Conservation (phyloP, 768 basidiomycete species). For the Russula lepida region DNA sequence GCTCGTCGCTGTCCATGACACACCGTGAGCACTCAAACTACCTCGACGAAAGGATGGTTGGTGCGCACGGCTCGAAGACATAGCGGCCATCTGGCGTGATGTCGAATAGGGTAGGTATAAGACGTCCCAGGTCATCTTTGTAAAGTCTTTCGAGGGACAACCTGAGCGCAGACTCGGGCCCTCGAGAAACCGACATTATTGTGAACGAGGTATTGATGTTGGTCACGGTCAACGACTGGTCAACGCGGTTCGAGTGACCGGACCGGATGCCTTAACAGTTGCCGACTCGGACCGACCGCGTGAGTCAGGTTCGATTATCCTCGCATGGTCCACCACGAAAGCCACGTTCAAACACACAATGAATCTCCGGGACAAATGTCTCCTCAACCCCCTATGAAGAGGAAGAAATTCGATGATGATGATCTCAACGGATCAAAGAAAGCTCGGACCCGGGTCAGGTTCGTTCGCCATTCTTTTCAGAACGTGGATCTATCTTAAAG, state of each 20-base stretch:
- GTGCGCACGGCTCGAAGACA: conserved; percentile 61
- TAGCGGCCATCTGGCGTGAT: conserved; percentile 62
- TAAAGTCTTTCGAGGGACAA: conserved; percentile 74
- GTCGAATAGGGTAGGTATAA: conserved; percentile 55
- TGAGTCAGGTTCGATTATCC: background rate
- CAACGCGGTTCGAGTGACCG: background rate
- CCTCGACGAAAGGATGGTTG: background rate
- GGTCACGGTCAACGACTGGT: no score
- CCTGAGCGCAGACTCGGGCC: conserved; percentile 37
- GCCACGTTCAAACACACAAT: background rate
- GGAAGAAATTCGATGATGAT: conserved; percentile 53
- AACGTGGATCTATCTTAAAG: background rate
- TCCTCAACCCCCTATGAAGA: conserved; percentile 35
- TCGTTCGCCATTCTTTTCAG: conserved; percentile 16
- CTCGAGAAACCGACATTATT: background rate
- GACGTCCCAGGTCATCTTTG: conserved; percentile 64
- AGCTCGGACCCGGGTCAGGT: conserved; percentile 69
- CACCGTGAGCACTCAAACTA: conserved; percentile 2
- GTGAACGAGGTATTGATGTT: background rate
- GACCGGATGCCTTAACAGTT: background rate
- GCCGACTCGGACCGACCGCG: background rate
- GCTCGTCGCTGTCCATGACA: conserved; percentile 32
- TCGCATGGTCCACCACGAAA: conserved; percentile 4
- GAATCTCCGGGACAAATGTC: conserved; percentile 6
- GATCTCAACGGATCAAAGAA: conserved; percentile 47